Evolutionary conservation across 2,329 filamentous ascomycete genomes (phyloP).

Genomic region (Calonectria pauciramosa): DNA sequence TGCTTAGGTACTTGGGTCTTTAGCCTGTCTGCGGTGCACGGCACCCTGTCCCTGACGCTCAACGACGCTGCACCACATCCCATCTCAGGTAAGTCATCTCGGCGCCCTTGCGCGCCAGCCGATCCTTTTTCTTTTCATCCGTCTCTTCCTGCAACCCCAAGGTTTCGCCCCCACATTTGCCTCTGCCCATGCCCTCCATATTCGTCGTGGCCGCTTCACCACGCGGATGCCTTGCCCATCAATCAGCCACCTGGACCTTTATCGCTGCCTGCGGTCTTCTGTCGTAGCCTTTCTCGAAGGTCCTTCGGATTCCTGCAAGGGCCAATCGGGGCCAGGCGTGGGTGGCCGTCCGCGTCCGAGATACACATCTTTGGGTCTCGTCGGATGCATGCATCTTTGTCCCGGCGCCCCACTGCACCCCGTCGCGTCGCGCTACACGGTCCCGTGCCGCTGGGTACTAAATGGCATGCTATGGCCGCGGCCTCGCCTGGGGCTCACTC

Average conservation of each 20-base stretch:
- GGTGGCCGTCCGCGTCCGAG: constrained; percentile 27
- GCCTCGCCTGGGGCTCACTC: constrained; percentile 15
- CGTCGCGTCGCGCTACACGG: constrained; percentile 47
- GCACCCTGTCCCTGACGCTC: constrained; percentile 28
- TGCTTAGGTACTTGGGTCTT: constrained; percentile 13
- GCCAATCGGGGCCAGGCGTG: constrained; percentile 26
- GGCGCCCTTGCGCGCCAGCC: constrained; percentile 14
- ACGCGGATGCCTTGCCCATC: constrained; percentile 18
- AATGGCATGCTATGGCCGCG: constrained; percentile 26
- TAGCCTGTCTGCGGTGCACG: constrained; percentile 12
- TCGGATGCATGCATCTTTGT: constrained; percentile 45
- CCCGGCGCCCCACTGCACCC: constrained; percentile 42
- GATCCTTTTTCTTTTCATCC: constrained; percentile 19
- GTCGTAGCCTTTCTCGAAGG: background rate
- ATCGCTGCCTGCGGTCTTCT: constrained; percentile 16
- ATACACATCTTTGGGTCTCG: constrained; percentile 21
- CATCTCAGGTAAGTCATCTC: constrained; percentile 38
- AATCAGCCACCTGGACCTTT: constrained; percentile 26
- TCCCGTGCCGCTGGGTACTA: constrained; percentile 42
- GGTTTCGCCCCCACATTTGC: constrained; percentile 32
- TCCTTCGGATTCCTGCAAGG: constrained; percentile 7
- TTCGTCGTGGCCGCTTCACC: constrained; percentile 27
- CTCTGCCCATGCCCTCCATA: constrained; percentile 20
- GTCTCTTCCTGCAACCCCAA: constrained; percentile 29
- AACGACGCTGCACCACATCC: constrained; percentile 28